A percentile compares a stretch with the other conserved stretches of the same genome.
phyloP scores from a whole-genome alignment of 352 stramenopile species.

The Discostella stelligera region DNA sequence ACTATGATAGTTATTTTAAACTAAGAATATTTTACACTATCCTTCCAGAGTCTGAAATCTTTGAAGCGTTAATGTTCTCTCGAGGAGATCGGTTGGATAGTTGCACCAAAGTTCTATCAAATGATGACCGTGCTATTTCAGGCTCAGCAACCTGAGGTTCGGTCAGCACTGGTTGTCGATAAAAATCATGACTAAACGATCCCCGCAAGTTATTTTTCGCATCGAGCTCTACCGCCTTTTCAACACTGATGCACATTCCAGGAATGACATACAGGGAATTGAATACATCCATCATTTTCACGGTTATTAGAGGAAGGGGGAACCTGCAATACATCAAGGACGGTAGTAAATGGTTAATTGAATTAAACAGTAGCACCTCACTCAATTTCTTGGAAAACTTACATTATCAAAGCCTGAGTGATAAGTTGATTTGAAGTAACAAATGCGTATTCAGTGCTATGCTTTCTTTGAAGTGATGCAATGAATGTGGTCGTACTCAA shows the following conservation, averaged over 20 bases:
- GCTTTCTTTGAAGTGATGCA: not conserved
- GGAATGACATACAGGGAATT: slow-evolving; percentile 49
- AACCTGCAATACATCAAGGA: slow-evolving; percentile 23
- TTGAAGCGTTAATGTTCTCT: slow-evolving; percentile 7
- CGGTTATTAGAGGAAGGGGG: slow-evolving; percentile 61
- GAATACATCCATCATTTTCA: slow-evolving; percentile 63
- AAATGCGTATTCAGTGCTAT: not conserved
- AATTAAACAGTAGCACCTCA: not conserved
- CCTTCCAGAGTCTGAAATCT: slow-evolving; percentile 26
- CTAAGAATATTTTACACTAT: too few relatives aligned
- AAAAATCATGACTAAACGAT: slow-evolving; percentile 50
- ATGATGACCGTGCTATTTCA: slow-evolving; percentile 13
- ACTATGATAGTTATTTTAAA: too few relatives aligned
- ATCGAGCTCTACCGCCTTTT: slow-evolving; percentile 61
- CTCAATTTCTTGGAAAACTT: not conserved
- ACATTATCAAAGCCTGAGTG: slow-evolving; percentile 35
- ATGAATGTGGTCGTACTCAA: not conserved
- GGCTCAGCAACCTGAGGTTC: slow-evolving; percentile 24
- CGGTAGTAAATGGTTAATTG: not conserved
- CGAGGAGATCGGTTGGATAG: not conserved
- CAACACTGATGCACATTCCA: slow-evolving; percentile 46
- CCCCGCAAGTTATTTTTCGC: slow-evolving; percentile 26
- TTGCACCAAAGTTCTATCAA: not conserved
- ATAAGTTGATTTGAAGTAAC: not conserved
- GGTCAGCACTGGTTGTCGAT: slow-evolving; percentile 54